Evolutionary conservation across 1,139 yeast genomes (phyloP).

Genomic region (Sugiyamaella novakii): DNA sequence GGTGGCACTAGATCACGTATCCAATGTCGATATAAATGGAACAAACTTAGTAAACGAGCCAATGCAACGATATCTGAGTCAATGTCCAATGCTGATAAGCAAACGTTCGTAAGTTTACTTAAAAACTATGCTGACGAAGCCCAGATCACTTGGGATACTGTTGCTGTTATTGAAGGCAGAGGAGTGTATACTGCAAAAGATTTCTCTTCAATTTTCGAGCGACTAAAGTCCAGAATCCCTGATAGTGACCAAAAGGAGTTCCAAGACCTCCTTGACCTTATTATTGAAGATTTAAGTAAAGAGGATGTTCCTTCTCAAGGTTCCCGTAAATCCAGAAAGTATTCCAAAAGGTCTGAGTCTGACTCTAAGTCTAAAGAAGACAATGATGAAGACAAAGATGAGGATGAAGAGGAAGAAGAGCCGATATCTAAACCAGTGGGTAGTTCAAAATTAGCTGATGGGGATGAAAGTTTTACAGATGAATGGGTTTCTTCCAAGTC

Average conservation of each 20-base stretch:
- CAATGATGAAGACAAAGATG: background rate
- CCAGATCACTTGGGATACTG: slow-evolving; percentile 62
- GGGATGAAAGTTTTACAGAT: background rate
- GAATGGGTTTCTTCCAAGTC: background rate
- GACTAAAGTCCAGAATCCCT: slow-evolving; percentile 48
- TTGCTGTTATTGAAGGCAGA: slow-evolving; percentile 51
- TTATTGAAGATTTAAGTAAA: slow-evolving; percentile 7
- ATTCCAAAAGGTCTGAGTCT: background rate
- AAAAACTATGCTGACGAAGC: slow-evolving; percentile 51
- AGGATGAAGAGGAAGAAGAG: too few species aligned
- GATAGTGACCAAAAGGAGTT: slow-evolving; percentile 43
- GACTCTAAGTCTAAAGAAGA: background rate
- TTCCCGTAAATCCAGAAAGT: background rate
- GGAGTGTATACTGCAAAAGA: slow-evolving; percentile 51
- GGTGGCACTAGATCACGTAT: slow-evolving; percentile 85
- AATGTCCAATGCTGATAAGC: slow-evolving; percentile 51
- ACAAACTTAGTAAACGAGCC: slow-evolving; percentile 59
- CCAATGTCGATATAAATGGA: slow-evolving; percentile 95
- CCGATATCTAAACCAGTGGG: background rate
- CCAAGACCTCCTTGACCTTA: slow-evolving; percentile 5
- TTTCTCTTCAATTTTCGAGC: slow-evolving; percentile 49
- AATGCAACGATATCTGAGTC: slow-evolving; percentile 45
- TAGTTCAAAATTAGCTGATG: too few species aligned
- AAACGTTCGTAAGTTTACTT: slow-evolving; percentile 57
- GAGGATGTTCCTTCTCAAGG: background rate